Percentiles rank a stretch among this genome's conserved stretches.
Evolutionary conservation across 352 stramenopile species (phyloP).

Genomic region (Globisporangium nodosum): DNA sequence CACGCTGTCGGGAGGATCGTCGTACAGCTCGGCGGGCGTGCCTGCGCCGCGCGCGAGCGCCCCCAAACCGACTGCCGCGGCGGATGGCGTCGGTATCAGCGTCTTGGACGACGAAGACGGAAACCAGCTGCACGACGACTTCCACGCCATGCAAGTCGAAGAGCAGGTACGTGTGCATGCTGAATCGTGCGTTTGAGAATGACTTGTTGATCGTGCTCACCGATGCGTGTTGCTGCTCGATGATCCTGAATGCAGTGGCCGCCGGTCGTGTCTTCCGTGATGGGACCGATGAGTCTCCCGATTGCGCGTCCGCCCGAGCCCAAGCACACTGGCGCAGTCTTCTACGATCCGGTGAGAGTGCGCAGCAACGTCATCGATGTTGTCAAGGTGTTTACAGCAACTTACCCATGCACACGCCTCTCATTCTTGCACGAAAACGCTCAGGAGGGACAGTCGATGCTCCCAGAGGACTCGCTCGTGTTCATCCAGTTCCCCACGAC

Average conservation of each 20-base stretch:
- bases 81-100: slow-evolving; percentile 81
- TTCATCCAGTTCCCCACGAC: slow-evolving; percentile 85
- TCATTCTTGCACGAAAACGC: background rate
- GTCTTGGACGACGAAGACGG: slow-evolving; percentile 70
- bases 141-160: slow-evolving; percentile 53
- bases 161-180: slow-evolving; percentile 20
- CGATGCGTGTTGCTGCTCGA: background rate
- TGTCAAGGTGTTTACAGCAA: background rate
- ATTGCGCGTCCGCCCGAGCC: slow-evolving; percentile 62
- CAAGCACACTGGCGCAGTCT: slow-evolving; percentile 52
- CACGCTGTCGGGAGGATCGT: slow-evolving; percentile 75
- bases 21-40: slow-evolving; percentile 46
- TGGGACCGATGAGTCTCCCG: slow-evolving; percentile 81
- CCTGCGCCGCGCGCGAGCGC: slow-evolving; percentile 28
- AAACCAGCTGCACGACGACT: slow-evolving; percentile 31
- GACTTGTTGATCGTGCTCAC: background rate
- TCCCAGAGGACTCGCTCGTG: slow-evolving; percentile 64
- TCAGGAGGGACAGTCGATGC: slow-evolving; percentile 40
- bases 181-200: too few relatives aligned
- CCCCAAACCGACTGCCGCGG: slow-evolving; percentile 45
- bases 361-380: background rate
- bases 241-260: slow-evolving; percentile 40
- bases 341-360: slow-evolving; percentile 36
- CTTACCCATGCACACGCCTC: background rate
- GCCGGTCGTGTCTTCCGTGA: slow-evolving; percentile 65